A percentile compares a stretch with the other conserved stretches of the same genome.
Evolutionary conservation across 2,329 filamentous ascomycete species (phyloP).

Genomic region (Mollisiaceae sp.): DNA sequence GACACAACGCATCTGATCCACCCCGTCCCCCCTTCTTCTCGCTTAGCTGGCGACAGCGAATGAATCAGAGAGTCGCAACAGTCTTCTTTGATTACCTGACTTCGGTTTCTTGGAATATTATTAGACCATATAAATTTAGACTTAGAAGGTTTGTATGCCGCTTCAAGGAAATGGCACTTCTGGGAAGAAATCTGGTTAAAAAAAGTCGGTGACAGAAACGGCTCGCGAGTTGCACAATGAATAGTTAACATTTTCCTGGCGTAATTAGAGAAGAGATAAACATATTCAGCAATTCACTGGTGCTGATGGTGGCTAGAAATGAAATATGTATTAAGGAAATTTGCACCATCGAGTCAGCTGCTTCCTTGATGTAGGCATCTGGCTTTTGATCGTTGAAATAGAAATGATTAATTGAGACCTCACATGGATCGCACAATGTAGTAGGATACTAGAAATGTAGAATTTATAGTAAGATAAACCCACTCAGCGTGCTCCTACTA

Average conservation of each 20-base stretch:
- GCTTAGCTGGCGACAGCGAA: not conserved
- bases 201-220: too few relatives aligned
- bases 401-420: not conserved
- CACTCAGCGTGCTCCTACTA: not conserved
- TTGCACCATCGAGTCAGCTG: not conserved
- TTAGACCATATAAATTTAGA: not conserved
- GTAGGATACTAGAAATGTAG: not conserved
- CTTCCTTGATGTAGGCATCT: not conserved
- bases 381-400: not conserved
- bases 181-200: not conserved
- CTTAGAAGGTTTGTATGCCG: not conserved
- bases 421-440: not conserved
- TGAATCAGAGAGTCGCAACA: not conserved
- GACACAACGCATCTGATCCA: not conserved
- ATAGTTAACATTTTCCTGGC: not conserved
- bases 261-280: too few relatives aligned
- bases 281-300: too few relatives aligned
- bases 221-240: not conserved
- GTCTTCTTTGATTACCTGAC: not conserved
- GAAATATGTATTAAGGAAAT: not conserved
- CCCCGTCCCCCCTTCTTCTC: not conserved
- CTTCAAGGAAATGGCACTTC: not conserved
- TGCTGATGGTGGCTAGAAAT: not conserved
- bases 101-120: not conserved
- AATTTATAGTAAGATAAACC: not conserved